Evolutionary conservation across 805 yeast genomes (phyloP), one percentile per base, ranked within the genome.

Genomic region (Suhomyces pyralidae): DNA sequence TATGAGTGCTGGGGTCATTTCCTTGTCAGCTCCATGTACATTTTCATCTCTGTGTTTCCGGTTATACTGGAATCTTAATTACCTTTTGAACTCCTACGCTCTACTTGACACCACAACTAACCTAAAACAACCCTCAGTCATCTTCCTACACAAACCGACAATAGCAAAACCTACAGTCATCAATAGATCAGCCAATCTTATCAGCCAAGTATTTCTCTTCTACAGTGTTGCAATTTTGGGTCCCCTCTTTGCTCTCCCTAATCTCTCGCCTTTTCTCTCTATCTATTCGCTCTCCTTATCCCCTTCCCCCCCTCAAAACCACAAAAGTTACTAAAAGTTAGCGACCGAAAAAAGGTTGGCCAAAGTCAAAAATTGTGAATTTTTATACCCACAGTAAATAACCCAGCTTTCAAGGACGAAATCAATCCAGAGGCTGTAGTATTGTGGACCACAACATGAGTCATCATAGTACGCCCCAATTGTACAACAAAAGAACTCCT

Each of bases 401-500:
- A 14, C 36, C 36, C 36, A 32, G 36, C 36, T 32, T 32, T n/a
- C 12, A 38, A 36, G 19, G 19, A 36, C 20, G 19, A n/a, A 17
- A 17, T 38, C 24, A 10, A 38, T 38, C 42, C 42, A 38, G 24
- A 38, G 24, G 14, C 22, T 22, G 14, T 17, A 38, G 10, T 38
- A 38, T 38, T 38, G 32, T 38, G 42, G 42, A 17, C 24, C 42
- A 38, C 3, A 42, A 38, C 48, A 72, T 71, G 77, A 68, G 73
- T 56, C 73, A 68, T 48, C 70, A 69, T 34, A 67, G 64, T 51
- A 73, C 76, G 12, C 76, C 76, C 45, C 71, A 69, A 52, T 47
- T 68, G 57, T 62, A 63, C 51, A 65, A 58, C 56, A 68, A 68
- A 45, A 64, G 68, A 38, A 67, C 73, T 17, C 72, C 73, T 5